A percentile compares a stretch with the other conserved stretches of the same genome.
phyloP scores from a whole-genome alignment of 2,329 filamentous ascomycete species.

The Aspergillus arachidicola region DNA sequence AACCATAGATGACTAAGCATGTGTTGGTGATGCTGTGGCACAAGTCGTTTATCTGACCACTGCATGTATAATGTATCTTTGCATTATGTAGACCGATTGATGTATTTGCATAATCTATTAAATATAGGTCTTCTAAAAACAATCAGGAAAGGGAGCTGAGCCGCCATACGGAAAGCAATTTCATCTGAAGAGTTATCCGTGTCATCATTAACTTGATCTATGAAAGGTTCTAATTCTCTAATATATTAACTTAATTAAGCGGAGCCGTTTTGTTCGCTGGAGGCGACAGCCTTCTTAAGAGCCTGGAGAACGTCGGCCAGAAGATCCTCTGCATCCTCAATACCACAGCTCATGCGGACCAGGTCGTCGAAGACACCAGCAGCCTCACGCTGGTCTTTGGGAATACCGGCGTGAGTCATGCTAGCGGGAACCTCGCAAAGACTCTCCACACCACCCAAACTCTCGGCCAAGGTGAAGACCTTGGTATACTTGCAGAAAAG shows the following conservation, averaged over 20 bases:
- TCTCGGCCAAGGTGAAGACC: conserved; percentile 93
- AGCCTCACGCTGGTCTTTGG: conserved; percentile 82
- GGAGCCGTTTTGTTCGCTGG: conserved; percentile 40
- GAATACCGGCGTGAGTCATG: conserved; percentile 98
- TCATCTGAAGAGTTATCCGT: conserved; percentile 2
- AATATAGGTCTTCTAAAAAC: neutral
- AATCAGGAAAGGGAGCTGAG: neutral
- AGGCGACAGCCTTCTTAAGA: conserved; percentile 71
- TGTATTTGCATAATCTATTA: neutral
- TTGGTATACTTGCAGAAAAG: conserved; percentile 87
- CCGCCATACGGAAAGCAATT: neutral
- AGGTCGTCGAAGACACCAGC: conserved; percentile 95
- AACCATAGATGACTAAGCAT: conserved; percentile 21
- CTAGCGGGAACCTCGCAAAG: conserved; percentile 88
- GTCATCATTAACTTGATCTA: conserved; percentile 13
- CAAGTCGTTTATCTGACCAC: neutral
- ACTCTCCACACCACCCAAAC: conserved; percentile 86
- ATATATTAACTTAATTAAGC: conserved; percentile 16
- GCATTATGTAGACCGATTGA: neutral
- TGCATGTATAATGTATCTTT: neutral
- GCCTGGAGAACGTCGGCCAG: conserved; percentile 80
- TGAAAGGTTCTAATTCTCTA: conserved; percentile 13
- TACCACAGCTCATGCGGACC: conserved; percentile 87
- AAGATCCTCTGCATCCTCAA: conserved; percentile 87
- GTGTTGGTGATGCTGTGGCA: neutral